Conservation (phyloP, 1,284 basidiomycete species). For the Ustilago loliicola region DNA sequence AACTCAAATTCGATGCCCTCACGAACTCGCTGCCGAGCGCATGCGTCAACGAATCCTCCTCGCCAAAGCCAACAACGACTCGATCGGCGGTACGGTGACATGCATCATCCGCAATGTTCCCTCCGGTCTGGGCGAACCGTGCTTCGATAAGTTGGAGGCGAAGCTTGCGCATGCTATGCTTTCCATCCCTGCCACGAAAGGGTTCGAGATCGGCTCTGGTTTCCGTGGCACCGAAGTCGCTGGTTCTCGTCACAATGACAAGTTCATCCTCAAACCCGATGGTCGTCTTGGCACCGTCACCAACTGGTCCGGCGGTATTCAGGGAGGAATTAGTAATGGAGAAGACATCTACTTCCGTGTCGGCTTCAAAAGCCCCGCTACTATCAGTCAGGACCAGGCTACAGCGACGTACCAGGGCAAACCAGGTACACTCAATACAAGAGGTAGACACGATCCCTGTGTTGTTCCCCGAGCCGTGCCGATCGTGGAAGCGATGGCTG, state of each 20-base stretch:
- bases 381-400: slow-evolving; percentile 90
- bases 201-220: slow-evolving; percentile 96
- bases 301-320: slow-evolving; percentile 97
- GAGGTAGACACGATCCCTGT: slow-evolving; percentile 96
- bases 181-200: slow-evolving; percentile 98
- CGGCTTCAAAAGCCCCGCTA: slow-evolving; percentile 98
- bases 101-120: slow-evolving; percentile 94
- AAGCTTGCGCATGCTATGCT: slow-evolving; percentile 97
- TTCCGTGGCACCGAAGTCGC: slow-evolving; percentile 96
- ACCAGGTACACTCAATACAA: slow-evolving; percentile 85
- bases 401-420: slow-evolving; percentile 95
- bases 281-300: slow-evolving; percentile 85
- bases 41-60: slow-evolving; percentile 96
- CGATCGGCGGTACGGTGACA: slow-evolving; percentile 96
- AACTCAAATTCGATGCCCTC: slow-evolving; percentile 89
- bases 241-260: slow-evolving; percentile 93
- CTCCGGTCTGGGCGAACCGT: slow-evolving; percentile 92
- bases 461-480: slow-evolving; percentile 95
- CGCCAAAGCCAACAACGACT: slow-evolving; percentile 90
- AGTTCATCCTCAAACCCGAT: slow-evolving; percentile 80
- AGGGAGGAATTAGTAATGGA: slow-evolving; percentile 97
- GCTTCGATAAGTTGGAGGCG: slow-evolving; percentile 99
- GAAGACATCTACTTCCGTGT: slow-evolving; percentile 98
- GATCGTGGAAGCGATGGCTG: slow-evolving; percentile 98
- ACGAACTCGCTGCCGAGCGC: slow-evolving; percentile 84